Evolutionary conservation across 768 basidiomycete genomes (phyloP).

Genomic region (Tylopilus felleus): DNA sequence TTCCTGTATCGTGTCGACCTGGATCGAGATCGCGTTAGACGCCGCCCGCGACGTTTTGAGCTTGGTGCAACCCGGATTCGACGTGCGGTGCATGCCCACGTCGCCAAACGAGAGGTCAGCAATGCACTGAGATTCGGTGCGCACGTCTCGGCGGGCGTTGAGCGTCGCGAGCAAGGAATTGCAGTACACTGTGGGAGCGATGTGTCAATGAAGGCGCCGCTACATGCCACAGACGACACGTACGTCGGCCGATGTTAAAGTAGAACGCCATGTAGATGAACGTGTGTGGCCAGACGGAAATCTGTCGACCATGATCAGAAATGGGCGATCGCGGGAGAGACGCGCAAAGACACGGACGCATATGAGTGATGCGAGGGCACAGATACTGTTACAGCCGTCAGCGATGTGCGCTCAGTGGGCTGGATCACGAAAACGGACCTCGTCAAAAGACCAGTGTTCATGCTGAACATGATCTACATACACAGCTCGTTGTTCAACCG

Average conservation of each 20-base stretch:
- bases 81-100: not conserved
- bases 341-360: conserved; percentile 31
- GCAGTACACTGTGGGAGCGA: too few species aligned
- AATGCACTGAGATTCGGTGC: not conserved
- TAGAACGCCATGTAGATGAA: not conserved
- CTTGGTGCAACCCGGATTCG: not conserved
- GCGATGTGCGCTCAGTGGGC: not conserved
- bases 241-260: not conserved
- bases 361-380: conserved; percentile 53
- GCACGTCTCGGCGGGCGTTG: not conserved
- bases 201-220: too few species aligned
- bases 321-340: too few species aligned
- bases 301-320: conserved; percentile 31
- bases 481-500: not conserved
- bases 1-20: conserved; percentile 61
- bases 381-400: conserved; percentile 33
- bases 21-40: conserved; percentile 46
- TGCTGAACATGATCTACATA: conserved; percentile 45
- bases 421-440: conserved; percentile 20
- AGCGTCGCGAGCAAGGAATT: not conserved
- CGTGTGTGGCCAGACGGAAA: conserved; percentile 33
- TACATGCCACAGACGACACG: not conserved
- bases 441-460: conserved; percentile 40
- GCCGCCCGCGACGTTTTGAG: not conserved
- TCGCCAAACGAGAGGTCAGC: not conserved